Evolutionary conservation across 202 grass and related monocot genomes (phyloP), one percentile per base, ranked within the genome.

Genomic region (Dendrocalamus latiflorus): DNA sequence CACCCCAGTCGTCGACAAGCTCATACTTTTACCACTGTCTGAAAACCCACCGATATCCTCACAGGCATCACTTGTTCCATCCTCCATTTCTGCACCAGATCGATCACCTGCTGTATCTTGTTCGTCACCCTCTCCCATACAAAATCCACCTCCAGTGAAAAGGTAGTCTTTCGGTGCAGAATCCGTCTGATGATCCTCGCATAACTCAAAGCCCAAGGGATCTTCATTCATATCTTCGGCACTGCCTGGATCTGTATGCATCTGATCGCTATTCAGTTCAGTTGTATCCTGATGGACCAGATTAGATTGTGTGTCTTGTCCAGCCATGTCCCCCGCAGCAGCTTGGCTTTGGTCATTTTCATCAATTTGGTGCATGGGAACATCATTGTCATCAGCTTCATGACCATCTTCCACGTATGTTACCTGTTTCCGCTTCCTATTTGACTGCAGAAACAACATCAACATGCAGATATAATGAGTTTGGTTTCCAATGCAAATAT

Each of bases 71-170:
- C 60, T 67, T 76, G 26, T 53, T 72, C 38, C 86, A 47, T 30
- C 16, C 56, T 80, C 65, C n/a, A 78, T 64, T 68, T 77, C 68
- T 25, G 3, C 47, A 2, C 72, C 86, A 75, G 70, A 75, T 76
- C 1, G 64, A 77, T 72, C 55, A 12, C 10, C 62, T 36, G 38
- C 16, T 58, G 61, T 42, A 84, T 86, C 81, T 75, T 93, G 77
- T 44, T 43, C 70, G 10, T 87, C 70, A 8, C 78, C 72, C 54
- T 90, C 88, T 57, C 89, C 85, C 77, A 68, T 73, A 62, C 89
- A 93, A 62, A 98, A 98, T 65, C 95, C 95, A 36, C 93, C 95
- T 57, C 93, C 93, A 68, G 44, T 89, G 75, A 84, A 89, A 45
- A 91, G 82, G 68, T 90, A 90, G 16, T 91, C 87, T 72, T 77